Evolutionary conservation across 2,329 filamentous ascomycete species (phyloP), one percentile per base, ranked within the genome.

Genomic region (Colletotrichum neosansevieriae): DNA sequence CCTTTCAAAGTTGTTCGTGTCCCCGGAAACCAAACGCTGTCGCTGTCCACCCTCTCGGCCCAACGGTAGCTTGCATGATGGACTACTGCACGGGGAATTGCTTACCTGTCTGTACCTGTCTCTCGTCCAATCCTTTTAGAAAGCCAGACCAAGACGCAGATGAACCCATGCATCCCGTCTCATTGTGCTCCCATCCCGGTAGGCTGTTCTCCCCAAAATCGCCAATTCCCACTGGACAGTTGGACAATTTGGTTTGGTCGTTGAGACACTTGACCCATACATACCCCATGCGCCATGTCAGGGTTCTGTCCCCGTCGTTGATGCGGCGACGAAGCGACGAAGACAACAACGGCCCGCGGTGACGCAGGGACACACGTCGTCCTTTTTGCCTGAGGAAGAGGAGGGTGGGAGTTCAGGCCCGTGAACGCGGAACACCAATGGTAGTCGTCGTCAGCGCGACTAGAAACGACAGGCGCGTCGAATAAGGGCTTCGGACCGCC

Each of bases 261-360:
- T 59, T 59, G 65, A 68, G 65, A 65, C 54, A 68, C 38, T 59
- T 58, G 49, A 65, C 45, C 60, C 45, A 17, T 36, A 42, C 45
- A 17, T 36, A 42, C 29, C 64, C 60, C 53, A 64, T 68, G 65
- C 61, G 19, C 17, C 6, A 6, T 51, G 10, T 56, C 61, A 44
- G 65, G 61, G 65, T 65, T 61, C 42, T 59, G 34, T 42, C 40
- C 12, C 50, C 47, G 44, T 56, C 49, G 65, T 68, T 68, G 65
- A 65, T 68, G 60, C 61, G 61, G 65, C 60, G 65, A 68, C 6
- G 21, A 45, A 45, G 54, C 61, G 53, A 54, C 9, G 21, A 45
- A 45, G 54, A 64, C 65, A 65, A 67, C 58, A 59, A 65, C 45
- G 47, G 51, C 29, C 38, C 53, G 47, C 60, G 47, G 54, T 58